Base-by-base conservation (phyloP, 2,329 filamentous ascomycete genomes). In the Epichloe sp. region DNA sequence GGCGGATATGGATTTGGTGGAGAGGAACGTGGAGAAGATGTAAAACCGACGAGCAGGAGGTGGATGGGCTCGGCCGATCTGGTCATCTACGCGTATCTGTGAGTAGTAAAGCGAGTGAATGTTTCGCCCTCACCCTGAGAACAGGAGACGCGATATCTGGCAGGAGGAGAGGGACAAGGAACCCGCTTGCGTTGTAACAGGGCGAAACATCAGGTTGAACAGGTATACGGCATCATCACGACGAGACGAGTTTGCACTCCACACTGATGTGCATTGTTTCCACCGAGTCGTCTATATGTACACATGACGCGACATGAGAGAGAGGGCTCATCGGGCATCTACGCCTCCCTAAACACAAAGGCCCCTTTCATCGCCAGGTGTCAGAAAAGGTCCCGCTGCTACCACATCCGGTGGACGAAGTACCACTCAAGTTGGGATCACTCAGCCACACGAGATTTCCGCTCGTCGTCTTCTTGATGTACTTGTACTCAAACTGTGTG, bases 401-500 rank as follows among this genome's bases (percentile, higher is more conserved):
- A 11, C 35, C 43, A 21, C 52, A 53, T 38, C 42, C 49, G 15
- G 14, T 31, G 6, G 52, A 49, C 3, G 52, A 53, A 6, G 34
- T 43, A 15, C 37, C 50, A n/a, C 60, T 63, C 40, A 68, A 58
- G 49, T 73, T 72, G 0, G 68, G 67, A 21, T 79, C 79, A 48
- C 69, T 74, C 63, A 83, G 80, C 80, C 79, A 84, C 0, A 67
- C 71, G 5, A 79, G 67, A 0, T 62, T 64, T 0, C 79, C 77
- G 56, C 70, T 67, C 1, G 60, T 61, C n/a, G 67, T 69, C 42
- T 78, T 72, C 56, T 74, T 75, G 55, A 85, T 71, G 58, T 77
- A 85, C 64, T 84, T 83, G 61, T 82, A 84, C 62, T 77, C 61
- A 53, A 85, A 73, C 0, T 61, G 66, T 0, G 68, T 71, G 1